Evolutionary conservation across 495 filamentous ascomycete genomes (phyloP), one percentile per base, ranked within the genome.

Genomic region (Cladorrhinum samala): DNA sequence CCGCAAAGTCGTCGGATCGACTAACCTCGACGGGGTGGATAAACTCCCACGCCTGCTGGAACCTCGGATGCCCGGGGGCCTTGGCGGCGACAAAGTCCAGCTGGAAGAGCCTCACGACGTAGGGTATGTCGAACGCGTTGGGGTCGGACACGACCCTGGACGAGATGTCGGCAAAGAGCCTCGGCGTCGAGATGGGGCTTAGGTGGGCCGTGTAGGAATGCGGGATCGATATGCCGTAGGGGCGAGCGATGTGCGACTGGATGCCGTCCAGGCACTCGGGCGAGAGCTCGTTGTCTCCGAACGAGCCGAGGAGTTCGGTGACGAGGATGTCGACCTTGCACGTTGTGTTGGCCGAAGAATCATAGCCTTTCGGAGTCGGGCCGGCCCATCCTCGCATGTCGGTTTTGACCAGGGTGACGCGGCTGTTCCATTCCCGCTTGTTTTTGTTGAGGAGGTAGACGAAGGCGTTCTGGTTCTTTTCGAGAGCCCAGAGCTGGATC

Each of bases 351-450:
- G 5, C 58, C 5, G 27, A n/a, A 14, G 17, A 41, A 3, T 21
- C n/a, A n/a, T n/a, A n/a, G n/a, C n/a, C 57, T 46, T 63, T 60
- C 9, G 70, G 53, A 4, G 83, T 71, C 2, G 84, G 83, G 0
- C 94, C 94, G 60, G 87, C 88, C 94, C 93, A 99, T 36, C 84
- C 82, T 25, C 93, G 84, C 93, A 99, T 99, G 67, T 99, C 93
- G 2, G 91, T 95, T 65, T 95, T 92, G 37, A 96, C 86, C 7
- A 99, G 78, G 0, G 78, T 88, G 3, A 94, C 93, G 21, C 77
- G 76, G 18, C 81, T 79, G 47, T 68, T 73, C 93, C 93, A 99
- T 38, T 79, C 77, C 1, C 72, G 72, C 59, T 84, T 78, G 62
- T 99, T 99, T 55, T 93, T 87, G 16, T 85, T 77, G 45, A 95